Conservation (phyloP, 78 protist species). For the Pigoraptor vietnamica region DNA sequence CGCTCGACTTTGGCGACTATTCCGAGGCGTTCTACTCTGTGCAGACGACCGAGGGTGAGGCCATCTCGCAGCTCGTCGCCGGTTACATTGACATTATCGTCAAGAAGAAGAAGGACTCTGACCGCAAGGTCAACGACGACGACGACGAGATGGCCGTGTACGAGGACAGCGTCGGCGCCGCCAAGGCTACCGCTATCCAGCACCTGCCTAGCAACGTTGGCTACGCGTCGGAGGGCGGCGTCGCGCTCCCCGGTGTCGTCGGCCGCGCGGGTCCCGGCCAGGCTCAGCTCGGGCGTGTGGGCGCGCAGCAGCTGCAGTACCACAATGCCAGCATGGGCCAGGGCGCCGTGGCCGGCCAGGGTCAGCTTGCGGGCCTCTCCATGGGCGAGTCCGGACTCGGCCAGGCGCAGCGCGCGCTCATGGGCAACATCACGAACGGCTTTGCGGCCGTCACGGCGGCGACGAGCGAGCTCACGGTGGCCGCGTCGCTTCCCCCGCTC, state of each 20-base stretch:
- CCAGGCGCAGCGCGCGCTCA: not conserved
- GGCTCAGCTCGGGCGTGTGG: constrained; percentile 1
- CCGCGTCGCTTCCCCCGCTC: constrained; percentile 18
- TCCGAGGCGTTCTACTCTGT: constrained; percentile 51
- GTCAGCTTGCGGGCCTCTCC: not conserved
- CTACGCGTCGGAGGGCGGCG: not conserved
- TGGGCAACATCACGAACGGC: not conserved
- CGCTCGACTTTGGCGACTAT: constrained; percentile 81
- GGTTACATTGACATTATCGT: constrained; percentile 77
- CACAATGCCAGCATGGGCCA: not conserved
- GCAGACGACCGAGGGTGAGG: constrained; percentile 75
- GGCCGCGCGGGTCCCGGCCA: not conserved
- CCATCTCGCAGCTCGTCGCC: constrained; percentile 59
- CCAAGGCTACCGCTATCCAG: constrained; percentile 16
- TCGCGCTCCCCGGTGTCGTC: constrained; percentile 2
- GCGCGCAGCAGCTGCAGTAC: not conserved
- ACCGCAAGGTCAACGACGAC: not conserved
- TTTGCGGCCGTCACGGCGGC: constrained; percentile 10
- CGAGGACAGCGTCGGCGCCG: not conserved
- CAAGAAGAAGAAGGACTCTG: constrained; percentile 59
- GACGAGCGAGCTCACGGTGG: not conserved
- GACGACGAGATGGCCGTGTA: not conserved
- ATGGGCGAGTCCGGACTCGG: not conserved
- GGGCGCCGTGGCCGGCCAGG: not conserved
- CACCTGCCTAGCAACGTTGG: not conserved